Evolutionary conservation across 2,329 filamentous ascomycete species (phyloP), one percentile per base, ranked within the genome.

Genomic region (Fusarium sp.): DNA sequence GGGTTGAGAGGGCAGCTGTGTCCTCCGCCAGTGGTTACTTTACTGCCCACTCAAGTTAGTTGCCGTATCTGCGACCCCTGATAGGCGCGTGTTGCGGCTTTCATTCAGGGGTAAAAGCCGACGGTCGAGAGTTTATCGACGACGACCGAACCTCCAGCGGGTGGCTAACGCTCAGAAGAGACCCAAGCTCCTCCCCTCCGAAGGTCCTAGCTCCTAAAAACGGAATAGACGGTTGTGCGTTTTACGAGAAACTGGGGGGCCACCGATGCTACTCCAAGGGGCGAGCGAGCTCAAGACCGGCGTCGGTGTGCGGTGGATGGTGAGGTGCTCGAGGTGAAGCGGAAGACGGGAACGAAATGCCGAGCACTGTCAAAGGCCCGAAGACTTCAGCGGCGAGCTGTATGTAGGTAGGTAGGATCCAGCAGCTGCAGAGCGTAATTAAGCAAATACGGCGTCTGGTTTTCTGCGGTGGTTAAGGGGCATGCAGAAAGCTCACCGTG

Each of bases 381-480:
- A 49, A 69, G 42, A 67, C 66, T 36, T 58, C 62, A 69, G 58
- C 50, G 42, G 6, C 51, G 29, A 13, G n/a, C 42, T 46, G 46
- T 49, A 25, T n/a, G 20, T 38, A 33, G 46, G 20, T 38, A 33
- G 46, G 29, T 25, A 44, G 54, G 54, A 51, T 59, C 20, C 20
- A 65, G 58, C 25, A 67, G 65, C 54, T 74, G 70, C 70, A 73
- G 64, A 49, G n/a, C 40, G 62, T 69, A 74, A 74, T 74, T 64
- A 73, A 72, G 64, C 34, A 71, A 63, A 68, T 67, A 69, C 61
- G 56, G 58, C 61, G 51, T 57, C 42, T 64, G 64, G 55, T 62
- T 63, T 70, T 67, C 72, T 75, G 73, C 73, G 67, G 66, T 70
- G 64, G 58, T 73, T 69, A 75, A 75, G 74, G 74, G 74, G 74